phyloP scores from a whole-genome alignment of 495 filamentous ascomycete species.

The Podospora tetraspora region DNA sequence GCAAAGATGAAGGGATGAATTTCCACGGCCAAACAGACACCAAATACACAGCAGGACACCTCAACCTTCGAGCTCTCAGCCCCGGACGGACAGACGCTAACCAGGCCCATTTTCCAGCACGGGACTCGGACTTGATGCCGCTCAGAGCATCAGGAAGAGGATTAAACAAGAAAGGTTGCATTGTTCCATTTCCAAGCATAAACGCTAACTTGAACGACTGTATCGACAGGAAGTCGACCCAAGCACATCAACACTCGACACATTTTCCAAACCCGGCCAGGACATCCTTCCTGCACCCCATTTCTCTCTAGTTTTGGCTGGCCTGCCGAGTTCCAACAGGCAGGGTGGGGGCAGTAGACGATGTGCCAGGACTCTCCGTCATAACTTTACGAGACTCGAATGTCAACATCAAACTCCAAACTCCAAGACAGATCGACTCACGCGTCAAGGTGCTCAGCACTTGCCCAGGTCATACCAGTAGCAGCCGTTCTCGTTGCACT shows the following conservation, averaged over 20 bases:
- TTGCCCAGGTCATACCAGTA: neutral
- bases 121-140: too few relatives aligned
- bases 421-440: neutral
- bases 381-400: neutral
- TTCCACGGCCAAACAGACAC: too few relatives aligned
- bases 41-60: too few relatives aligned
- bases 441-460: neutral
- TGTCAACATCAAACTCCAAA: neutral
- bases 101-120: too few relatives aligned
- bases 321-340: neutral
- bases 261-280: too few relatives aligned
- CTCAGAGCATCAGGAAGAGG: too few relatives aligned
- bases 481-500: neutral
- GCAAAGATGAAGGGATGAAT: too few relatives aligned
- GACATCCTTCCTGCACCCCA: too few relatives aligned
- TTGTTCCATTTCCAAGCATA: neutral
- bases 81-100: too few relatives aligned
- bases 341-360: neutral
- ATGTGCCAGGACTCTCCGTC: neutral
- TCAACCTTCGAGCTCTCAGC: too few relatives aligned
- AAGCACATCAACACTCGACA: too few relatives aligned
- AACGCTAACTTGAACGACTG: neutral
- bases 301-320: neutral
- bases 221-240: neutral
- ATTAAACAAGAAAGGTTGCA: neutral